Conservation (phyloP, 2,329 filamentous ascomycete genomes). For the Anthostomella pinea region DNA sequence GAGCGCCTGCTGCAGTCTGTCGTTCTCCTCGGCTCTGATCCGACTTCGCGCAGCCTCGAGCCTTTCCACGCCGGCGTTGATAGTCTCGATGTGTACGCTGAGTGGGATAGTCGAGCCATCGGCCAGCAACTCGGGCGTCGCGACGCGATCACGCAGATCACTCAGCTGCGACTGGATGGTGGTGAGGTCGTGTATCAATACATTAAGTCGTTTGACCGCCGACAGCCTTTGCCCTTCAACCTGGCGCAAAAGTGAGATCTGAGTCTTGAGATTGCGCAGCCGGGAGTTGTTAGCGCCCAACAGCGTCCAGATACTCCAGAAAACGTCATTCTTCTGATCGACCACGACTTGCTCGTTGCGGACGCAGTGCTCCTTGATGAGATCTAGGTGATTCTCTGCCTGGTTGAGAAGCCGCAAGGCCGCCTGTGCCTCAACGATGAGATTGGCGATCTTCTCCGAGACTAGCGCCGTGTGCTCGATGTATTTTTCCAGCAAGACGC, state of each 20-base stretch:
- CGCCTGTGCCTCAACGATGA: conserved; percentile 69
- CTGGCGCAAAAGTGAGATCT: conserved; percentile 61
- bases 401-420: conserved; percentile 63
- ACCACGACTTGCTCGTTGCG: conserved; percentile 61
- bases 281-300: conserved; percentile 66
- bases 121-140: conserved; percentile 59
- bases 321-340: conserved; percentile 59
- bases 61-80: conserved; percentile 69
- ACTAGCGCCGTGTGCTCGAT: conserved; percentile 68
- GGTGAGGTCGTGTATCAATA: conserved; percentile 69
- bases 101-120: conserved; percentile 57
- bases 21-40: conserved; percentile 57
- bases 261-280: conserved; percentile 58
- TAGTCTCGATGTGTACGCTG: conserved; percentile 71
- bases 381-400: conserved; percentile 66
- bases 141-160: conserved; percentile 69
- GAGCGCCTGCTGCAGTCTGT: conserved; percentile 52
- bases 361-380: conserved; percentile 67
- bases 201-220: conserved; percentile 66
- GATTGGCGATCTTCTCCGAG: conserved; percentile 62
- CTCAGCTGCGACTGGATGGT: conserved; percentile 69
- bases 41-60: conserved; percentile 62
- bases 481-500: conserved; percentile 68
- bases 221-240: conserved; percentile 64
- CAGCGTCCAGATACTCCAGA: conserved; percentile 70